phyloP scores from a whole-genome alignment of 345 rosid genomes.

The Eucalyptus erythrocorys region DNA sequence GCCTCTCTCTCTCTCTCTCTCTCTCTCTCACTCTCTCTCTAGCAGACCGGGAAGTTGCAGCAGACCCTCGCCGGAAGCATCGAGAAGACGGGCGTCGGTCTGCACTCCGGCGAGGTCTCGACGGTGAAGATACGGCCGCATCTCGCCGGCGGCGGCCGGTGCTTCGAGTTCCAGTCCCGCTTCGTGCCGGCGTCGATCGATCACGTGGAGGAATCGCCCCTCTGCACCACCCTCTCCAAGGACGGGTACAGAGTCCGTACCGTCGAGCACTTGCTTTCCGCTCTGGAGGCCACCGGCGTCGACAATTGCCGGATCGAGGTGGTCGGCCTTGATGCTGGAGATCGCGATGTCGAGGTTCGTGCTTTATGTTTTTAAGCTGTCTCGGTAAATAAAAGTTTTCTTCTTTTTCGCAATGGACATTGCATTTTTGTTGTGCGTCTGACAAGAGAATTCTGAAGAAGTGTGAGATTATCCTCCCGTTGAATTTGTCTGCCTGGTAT shows the following conservation, averaged over 20 bases:
- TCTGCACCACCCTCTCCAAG: conserved; percentile 62
- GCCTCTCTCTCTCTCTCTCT: not conserved
- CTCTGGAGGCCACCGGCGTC: conserved; percentile 66
- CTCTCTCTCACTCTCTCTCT: not conserved
- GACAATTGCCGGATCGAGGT: conserved; percentile 75
- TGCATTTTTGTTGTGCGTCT: not conserved
- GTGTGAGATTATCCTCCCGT: not conserved
- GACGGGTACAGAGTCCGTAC: conserved; percentile 48
- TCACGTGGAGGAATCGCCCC: conserved; percentile 40
- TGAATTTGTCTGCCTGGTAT: not conserved
- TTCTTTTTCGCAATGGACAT: not conserved
- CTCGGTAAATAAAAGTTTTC: not conserved
- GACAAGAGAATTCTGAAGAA: not conserved
- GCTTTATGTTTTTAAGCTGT: not conserved
- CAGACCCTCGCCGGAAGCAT: conserved; percentile 52
- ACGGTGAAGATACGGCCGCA: conserved; percentile 54
- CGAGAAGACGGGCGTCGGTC: conserved; percentile 35
- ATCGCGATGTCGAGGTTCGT: conserved; percentile 45
- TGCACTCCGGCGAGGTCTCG: conserved; percentile 69
- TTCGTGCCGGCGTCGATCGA: conserved; percentile 58
- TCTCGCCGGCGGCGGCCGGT: conserved; percentile 60
- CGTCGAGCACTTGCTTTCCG: conserved; percentile 83
- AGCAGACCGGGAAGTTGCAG: conserved; percentile 63
- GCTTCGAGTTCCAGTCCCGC: conserved; percentile 36
- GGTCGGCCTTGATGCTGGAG: conserved; percentile 9